phyloP scores from a whole-genome alignment of 257 asterid genomes.

The Nicotiana tabacum region DNA sequence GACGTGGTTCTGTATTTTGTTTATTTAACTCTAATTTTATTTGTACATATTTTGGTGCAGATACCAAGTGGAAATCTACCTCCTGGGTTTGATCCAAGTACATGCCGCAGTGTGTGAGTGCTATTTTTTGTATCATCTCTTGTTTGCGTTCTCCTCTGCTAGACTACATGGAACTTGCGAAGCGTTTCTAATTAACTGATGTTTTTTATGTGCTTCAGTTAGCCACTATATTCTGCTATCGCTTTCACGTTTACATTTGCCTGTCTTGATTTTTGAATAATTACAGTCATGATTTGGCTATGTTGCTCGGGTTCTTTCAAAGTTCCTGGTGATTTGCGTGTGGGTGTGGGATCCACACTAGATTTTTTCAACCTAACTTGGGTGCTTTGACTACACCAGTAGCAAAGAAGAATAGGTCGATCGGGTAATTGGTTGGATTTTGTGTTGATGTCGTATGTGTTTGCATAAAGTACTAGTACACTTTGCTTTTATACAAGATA shows the following conservation, averaged over 20 bases:
- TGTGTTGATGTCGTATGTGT: too few relatives aligned
- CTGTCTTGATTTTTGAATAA: background rate
- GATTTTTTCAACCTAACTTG: too few relatives aligned
- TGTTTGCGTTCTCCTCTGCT: conserved; percentile 6
- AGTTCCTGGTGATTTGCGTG: too few relatives aligned
- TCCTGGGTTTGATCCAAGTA: conserved; percentile 96
- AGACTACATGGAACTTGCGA: background rate
- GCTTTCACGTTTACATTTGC: background rate
- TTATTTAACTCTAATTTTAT: background rate
- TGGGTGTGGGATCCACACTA: too few relatives aligned
- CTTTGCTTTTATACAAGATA: too few relatives aligned
- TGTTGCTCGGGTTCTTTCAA: too few relatives aligned
- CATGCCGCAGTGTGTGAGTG: conserved; percentile 99
- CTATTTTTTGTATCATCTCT: conserved; percentile 19
- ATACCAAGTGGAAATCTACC: conserved; percentile 98
- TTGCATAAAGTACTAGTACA: too few relatives aligned
- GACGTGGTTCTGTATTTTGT: background rate
- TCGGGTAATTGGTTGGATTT: too few relatives aligned
- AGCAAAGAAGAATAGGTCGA: too few relatives aligned
- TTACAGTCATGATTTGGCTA: background rate
- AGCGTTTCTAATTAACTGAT: background rate
- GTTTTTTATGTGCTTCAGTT: background rate
- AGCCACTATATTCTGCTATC: too few relatives aligned
- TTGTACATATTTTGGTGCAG: conserved; percentile 48
- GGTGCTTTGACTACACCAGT: too few relatives aligned